Base-by-base conservation (phyloP, 805 yeast genomes). In the Sugiyamaella qingdaonensis region DNA sequence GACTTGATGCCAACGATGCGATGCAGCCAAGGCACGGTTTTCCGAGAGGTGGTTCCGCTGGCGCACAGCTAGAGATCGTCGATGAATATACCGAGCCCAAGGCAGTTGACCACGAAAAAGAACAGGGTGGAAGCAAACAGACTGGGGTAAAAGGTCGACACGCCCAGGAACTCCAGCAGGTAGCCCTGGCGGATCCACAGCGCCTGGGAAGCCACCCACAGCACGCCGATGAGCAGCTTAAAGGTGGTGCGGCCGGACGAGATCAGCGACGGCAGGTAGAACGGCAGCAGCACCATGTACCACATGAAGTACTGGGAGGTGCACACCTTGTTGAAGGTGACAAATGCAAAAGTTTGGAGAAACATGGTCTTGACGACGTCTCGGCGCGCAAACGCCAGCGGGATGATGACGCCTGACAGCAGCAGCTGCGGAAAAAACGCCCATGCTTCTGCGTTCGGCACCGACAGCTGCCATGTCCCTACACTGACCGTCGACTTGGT, bases 271-370 rank as follows among this genome's bases (percentile, higher is more conserved):
- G 84, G 73, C 7, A 89, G 65, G 61, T 73, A 84, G 51, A 87
- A 80, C 1, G 99, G 98, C 42, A 92, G 68, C 58, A 91, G 81
- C 11, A 90, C 86, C 61, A 94, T 71, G 64, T 86, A 94, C 99
- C 99, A 94, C 57, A 92, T 81, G 69, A 94, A 94, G 69, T 94
- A 94, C 71, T 94, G 99, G 0, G 97, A 88, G 0, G 99, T 94
- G 63, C 89, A 84, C 19, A 86, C 94, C 68, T 86, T 86, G 70
- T 86, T 86, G 69, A 79, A 86, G 1, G 88, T 73, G 14, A 86
- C 90, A 68, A 86, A 87, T n/a, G 82, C 75, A 61, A 85, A 78
- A 0, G 95, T 86, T 66, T 87, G 94, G 10, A 90, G 72, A 56
- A 92, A 91, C 57, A 86, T 63, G 2, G 85, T 75, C 46, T 78